Percentiles rank a stretch among this genome's conserved stretches.
These are phyloP conservation scores for Colletotrichum salicis DNA, from an alignment of 2,329 filamentous ascomycete genomes.

Conservation along the genomic window DNA sequence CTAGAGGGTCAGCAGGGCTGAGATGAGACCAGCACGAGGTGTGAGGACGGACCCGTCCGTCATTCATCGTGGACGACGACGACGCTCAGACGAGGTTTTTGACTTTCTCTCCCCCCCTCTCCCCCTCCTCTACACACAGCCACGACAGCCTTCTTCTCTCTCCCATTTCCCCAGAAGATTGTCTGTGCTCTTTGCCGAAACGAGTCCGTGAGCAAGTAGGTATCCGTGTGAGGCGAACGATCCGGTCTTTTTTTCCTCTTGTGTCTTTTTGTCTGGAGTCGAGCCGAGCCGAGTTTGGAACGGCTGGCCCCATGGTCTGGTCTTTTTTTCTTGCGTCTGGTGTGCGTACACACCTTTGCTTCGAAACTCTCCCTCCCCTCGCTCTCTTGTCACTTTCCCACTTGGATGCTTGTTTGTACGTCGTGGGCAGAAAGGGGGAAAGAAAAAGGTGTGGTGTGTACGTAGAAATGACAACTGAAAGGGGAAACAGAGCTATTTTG, in stretches of 20 bases:
- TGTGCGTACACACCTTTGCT: no score
- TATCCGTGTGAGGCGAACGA: background rate
- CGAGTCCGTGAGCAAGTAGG: background rate
- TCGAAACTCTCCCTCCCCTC: no score
- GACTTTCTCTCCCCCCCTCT: background rate
- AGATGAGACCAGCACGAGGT: slow-evolving; percentile 30
- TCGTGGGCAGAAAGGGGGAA: no score
- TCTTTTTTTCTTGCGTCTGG: background rate
- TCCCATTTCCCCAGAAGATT: background rate
- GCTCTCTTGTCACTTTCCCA: no score
- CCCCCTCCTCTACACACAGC: background rate
- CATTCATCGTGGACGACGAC: background rate
- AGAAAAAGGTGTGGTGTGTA: no score
- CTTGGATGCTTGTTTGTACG: no score
- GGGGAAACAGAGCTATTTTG: no score
- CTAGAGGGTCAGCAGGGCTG: slow-evolving; percentile 26
- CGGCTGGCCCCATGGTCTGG: background rate
- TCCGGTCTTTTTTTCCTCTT: background rate
- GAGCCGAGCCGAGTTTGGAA: background rate
- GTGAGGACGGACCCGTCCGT: background rate
- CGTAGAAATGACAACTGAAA: no score
- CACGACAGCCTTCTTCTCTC: background rate
- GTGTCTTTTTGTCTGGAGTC: background rate
- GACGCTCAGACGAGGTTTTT: background rate
- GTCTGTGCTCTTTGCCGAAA: background rate